These are phyloP conservation scores for Calcarisporium arbuscula DNA, from an alignment of 2,329 filamentous ascomycete genomes.

Conservation along the genomic window DNA sequence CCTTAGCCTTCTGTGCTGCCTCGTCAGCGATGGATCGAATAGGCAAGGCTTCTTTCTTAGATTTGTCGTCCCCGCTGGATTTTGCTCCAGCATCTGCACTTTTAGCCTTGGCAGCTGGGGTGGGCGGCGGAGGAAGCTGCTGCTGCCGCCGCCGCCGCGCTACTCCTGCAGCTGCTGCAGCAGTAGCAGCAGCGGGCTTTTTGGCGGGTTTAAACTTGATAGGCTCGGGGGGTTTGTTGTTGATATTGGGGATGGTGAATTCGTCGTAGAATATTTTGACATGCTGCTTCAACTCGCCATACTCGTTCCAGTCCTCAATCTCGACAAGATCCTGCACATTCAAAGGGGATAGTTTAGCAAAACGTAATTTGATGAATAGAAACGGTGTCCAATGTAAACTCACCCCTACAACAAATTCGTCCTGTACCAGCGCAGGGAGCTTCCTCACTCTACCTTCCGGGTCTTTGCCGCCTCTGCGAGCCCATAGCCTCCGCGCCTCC, in stretches of 20 bases:
- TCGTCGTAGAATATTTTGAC: constrained; percentile 64
- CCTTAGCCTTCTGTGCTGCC: constrained; percentile 57
- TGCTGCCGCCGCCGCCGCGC: constrained; percentile 19
- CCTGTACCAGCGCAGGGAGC: constrained; percentile 82
- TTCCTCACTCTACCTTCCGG: constrained; percentile 59
- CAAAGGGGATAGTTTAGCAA: not conserved
- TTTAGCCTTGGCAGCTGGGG: constrained; percentile 16
- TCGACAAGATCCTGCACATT: constrained; percentile 72
- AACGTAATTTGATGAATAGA: not conserved
- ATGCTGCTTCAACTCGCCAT: constrained; percentile 86
- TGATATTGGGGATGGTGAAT: constrained; percentile 49
- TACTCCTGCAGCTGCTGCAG: too few relatives aligned
- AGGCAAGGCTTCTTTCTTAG: constrained; percentile 29
- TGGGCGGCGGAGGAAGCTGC: constrained; percentile 14
- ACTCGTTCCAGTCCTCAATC: constrained; percentile 99
- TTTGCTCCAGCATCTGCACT: constrained; percentile 8
- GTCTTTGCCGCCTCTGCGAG: constrained; percentile 71
- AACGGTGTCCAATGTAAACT: constrained; percentile 28
- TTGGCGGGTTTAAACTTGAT: constrained; percentile 21
- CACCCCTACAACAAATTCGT: constrained; percentile 79
- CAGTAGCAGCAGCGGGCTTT: constrained; percentile 17
- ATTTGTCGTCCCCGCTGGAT: constrained; percentile 8
- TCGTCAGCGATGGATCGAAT: constrained; percentile 56
- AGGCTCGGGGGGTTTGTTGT: constrained; percentile 42
- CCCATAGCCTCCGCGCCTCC: constrained; percentile 82